Evolutionary conservation across 192 early-diverging fungal species (phyloP), one percentile per base, ranked within the genome.

Genomic region (Coemansia sp.): DNA sequence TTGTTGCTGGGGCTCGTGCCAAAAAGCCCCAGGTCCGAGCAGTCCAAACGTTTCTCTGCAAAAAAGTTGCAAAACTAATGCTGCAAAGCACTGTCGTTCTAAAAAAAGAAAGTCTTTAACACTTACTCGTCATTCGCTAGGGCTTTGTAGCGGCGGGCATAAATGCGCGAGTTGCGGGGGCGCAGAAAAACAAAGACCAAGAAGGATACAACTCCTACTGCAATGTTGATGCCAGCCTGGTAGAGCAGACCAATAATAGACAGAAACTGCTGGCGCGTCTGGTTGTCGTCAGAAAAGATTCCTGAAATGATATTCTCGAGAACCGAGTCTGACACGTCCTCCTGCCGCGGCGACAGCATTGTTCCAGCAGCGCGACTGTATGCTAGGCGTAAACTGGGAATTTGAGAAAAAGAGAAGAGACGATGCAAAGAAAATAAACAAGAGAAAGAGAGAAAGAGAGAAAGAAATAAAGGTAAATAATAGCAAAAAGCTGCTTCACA

Each of bases 151-250:
- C 76, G 77, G 2, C 82, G 73, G 4, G 63, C 82, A 41, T 84
- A 84, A 15, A 84, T 75, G 5, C 73, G 76, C 22, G 73, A 72
- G 65, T 89, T 88, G 24, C 72, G 79, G 6, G 86, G 87, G 10
- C 88, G 83, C 15, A 89, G 60, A 11, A 86, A 59, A 7, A 78
- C 74, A 71, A 89, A 89, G 12, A 82, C 53, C 19, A 87, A 37
- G 17, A 87, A 71, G 56, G 84, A 72, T 38, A 73, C 84, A 48
- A 83, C 67, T 54, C 84, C 73, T 29, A 86, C 72, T 29, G 72
- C 88, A 38, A 85, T 23, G 58, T 86, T 89, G 23, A 89, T 77
- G 9, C 83, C 87, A 2, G 83, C 73, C 75, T 89, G 88, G 23
- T 77, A 80, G 14, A 75, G 70, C 62, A 89, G 79, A 63, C 87